Conservation (phyloP, 495 filamentous ascomycete genomes). For the Tuber brumale region DNA sequence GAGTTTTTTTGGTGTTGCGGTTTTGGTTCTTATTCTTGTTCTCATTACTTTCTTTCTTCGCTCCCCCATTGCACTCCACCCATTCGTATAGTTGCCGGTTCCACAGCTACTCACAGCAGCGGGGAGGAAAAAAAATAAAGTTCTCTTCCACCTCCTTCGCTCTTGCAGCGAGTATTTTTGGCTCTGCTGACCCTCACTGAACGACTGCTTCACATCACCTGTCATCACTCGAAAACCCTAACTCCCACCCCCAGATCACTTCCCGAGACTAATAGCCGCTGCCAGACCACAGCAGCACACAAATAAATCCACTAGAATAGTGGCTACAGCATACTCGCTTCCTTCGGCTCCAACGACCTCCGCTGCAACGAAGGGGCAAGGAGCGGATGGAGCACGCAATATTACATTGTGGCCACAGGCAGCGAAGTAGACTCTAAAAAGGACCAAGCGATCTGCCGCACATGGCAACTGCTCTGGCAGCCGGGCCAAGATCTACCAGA, state of each 20-base stretch:
- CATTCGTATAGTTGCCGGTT: background rate
- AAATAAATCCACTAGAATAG: constrained; percentile 43
- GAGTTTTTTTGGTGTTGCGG: background rate
- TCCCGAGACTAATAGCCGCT: constrained; percentile 36
- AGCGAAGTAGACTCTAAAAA: too few species aligned
- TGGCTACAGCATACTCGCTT: constrained; percentile 44
- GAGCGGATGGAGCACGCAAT: too few species aligned
- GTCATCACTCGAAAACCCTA: background rate
- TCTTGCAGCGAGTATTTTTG: constrained; percentile 19
- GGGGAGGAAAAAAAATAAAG: constrained; percentile 14
- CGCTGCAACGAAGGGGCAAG: too few species aligned
- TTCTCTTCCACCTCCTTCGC: constrained; percentile 19
- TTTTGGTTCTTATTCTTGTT: background rate
- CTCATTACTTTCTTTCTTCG: constrained; percentile 6
- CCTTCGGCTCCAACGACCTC: too few species aligned
- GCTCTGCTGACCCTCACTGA: constrained; percentile 29
- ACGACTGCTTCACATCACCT: background rate
- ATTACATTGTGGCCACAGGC: background rate
- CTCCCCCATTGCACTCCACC: constrained; percentile 4
- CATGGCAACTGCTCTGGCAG: too few species aligned
- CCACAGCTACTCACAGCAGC: background rate
- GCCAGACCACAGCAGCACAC: constrained; percentile 22
- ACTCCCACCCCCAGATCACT: constrained; percentile 24
- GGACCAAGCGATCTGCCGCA: too few species aligned
- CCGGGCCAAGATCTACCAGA: too few species aligned